Conservation (phyloP, 2,329 filamentous ascomycete species). For the Plectosphaerella sp. region DNA sequence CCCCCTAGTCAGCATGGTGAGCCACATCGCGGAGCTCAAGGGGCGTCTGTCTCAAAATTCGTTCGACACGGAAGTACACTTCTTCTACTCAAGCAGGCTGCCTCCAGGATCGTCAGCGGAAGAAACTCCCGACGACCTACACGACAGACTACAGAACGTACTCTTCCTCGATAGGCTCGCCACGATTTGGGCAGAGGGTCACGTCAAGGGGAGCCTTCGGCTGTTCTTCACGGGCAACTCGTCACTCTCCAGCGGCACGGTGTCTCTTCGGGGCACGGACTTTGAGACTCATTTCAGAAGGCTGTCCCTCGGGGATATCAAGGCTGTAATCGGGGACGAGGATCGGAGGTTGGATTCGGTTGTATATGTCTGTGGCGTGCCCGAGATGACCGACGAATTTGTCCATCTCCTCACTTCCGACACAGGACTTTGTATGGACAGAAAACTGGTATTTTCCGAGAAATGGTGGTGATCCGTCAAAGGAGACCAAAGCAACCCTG, state of each 20-base stretch:
- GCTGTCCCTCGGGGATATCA: conserved; percentile 28
- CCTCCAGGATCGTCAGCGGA: conserved; percentile 7
- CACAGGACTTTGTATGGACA: conserved; percentile 17
- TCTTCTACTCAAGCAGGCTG: conserved; percentile 58
- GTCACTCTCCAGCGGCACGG: conserved; percentile 4
- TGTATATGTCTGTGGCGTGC: conserved; percentile 66
- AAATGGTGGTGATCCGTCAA: conserved; percentile 28
- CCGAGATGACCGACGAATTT: conserved; percentile 64
- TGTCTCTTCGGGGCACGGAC: background rate
- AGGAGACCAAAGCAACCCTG: no score
- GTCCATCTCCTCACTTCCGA: conserved; percentile 39
- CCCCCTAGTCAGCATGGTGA: conserved; percentile 71
- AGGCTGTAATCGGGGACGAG: conserved; percentile 27
- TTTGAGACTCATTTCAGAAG: no score
- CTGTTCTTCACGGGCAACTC: conserved; percentile 40
- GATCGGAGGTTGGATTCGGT: conserved; percentile 31
- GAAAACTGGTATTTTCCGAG: conserved; percentile 25
- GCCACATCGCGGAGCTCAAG: conserved; percentile 47
- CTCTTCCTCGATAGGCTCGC: conserved; percentile 48
- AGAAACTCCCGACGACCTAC: conserved; percentile 11
- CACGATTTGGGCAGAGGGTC: conserved; percentile 29
- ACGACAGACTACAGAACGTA: conserved; percentile 25
- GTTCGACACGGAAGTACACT: conserved; percentile 38
- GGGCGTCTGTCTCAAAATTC: background rate
- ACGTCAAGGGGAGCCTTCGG: conserved; percentile 33